Evolutionary conservation across 2,329 filamentous ascomycete species (phyloP).

Genomic region (Nectriaceae sp.): DNA sequence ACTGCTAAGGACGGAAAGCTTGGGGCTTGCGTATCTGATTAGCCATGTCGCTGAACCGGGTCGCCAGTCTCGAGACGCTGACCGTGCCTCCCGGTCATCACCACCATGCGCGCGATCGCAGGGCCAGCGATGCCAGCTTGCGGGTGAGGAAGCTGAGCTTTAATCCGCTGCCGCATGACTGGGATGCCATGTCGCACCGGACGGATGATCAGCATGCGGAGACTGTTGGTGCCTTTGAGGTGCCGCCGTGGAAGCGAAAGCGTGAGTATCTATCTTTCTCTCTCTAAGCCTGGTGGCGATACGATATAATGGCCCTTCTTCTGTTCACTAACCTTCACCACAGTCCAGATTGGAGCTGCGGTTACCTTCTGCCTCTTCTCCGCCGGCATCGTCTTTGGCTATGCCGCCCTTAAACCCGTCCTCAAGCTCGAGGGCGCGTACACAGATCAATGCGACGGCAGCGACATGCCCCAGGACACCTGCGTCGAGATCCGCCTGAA

Average conservation of each 20-base stretch:
- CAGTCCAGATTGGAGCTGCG: slow-evolving; percentile 32
- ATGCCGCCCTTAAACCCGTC: slow-evolving; percentile 81
- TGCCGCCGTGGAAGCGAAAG: slow-evolving; percentile 55
- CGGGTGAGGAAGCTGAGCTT: slow-evolving; percentile 54
- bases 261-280: slow-evolving; percentile 39
- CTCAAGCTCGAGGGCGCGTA: slow-evolving; percentile 75
- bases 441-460: slow-evolving; percentile 56
- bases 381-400: slow-evolving; percentile 81
- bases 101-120: slow-evolving; percentile 25
- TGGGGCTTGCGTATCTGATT: too few relatives aligned
- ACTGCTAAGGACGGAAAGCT: too few relatives aligned
- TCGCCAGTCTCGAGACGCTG: slow-evolving; percentile 56
- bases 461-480: slow-evolving; percentile 34
- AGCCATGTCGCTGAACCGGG: slow-evolving; percentile 56
- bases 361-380: slow-evolving; percentile 64
- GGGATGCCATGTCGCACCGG: slow-evolving; percentile 44
- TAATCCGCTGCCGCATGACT: slow-evolving; percentile 55
- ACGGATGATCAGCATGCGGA: slow-evolving; percentile 41
- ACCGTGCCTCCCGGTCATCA: slow-evolving; percentile 30
- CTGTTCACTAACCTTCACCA: background rate
- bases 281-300: background rate
- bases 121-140: slow-evolving; percentile 48
- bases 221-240: slow-evolving; percentile 55
- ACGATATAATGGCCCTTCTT: background rate
- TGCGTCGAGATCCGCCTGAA: slow-evolving; percentile 66